Evolutionary conservation across 352 stramenopile genomes (phyloP).

Genomic region (Pythium pyrilobum): DNA sequence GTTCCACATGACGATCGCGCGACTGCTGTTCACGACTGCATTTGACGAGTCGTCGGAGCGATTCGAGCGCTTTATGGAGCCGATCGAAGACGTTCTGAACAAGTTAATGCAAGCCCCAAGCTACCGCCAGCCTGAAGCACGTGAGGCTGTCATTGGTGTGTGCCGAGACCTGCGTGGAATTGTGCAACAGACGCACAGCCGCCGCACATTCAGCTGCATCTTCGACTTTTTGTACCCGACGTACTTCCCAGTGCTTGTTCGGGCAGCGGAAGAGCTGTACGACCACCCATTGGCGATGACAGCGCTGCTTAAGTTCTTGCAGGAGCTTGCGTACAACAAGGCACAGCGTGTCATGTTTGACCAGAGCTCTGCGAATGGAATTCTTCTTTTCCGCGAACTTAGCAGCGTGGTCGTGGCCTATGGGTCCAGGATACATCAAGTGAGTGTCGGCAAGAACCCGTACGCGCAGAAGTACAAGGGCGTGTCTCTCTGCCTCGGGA

Average conservation of each 20-base stretch:
- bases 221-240: slow-evolving; percentile 98
- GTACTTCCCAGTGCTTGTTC: slow-evolving; percentile 94
- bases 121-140: slow-evolving; percentile 70
- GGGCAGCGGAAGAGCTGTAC: slow-evolving; percentile 93
- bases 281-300: slow-evolving; percentile 93
- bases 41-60: slow-evolving; percentile 92
- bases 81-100: slow-evolving; percentile 79
- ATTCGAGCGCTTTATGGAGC: slow-evolving; percentile 97
- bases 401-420: slow-evolving; percentile 96
- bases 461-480: slow-evolving; percentile 98
- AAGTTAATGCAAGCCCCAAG: slow-evolving; percentile 76
- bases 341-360: slow-evolving; percentile 98
- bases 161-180: slow-evolving; percentile 96
- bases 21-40: slow-evolving; percentile 93
- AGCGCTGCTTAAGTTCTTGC: slow-evolving; percentile 96
- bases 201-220: slow-evolving; percentile 94
- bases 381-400: slow-evolving; percentile 96
- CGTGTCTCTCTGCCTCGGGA: slow-evolving; percentile 92
- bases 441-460: slow-evolving; percentile 81
- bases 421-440: slow-evolving; percentile 82
- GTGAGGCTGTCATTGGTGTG: slow-evolving; percentile 92
- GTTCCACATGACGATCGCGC: slow-evolving; percentile 96
- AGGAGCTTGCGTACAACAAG: slow-evolving; percentile 94
- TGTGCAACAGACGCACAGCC: slow-evolving; percentile 95
- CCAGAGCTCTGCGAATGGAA: slow-evolving; percentile 96